These are phyloP conservation scores for Echinochloa phyllopogon DNA, from an alignment of 176 grass and related monocot genomes.

Conservation along the genomic window DNA sequence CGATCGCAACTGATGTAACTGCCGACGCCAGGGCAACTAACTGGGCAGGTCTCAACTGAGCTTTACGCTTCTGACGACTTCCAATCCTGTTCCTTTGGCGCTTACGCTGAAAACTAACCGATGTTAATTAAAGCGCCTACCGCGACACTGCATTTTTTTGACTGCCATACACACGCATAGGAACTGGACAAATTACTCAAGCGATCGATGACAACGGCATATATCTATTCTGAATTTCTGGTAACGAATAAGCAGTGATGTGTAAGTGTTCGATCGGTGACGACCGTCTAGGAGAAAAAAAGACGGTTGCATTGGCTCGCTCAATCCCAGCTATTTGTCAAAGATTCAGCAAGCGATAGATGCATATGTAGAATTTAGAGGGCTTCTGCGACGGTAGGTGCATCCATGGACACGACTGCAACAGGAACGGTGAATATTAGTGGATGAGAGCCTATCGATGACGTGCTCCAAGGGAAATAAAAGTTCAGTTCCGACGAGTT, in stretches of 20 bases:
- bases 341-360: neutral
- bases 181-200: no score
- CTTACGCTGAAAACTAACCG: neutral
- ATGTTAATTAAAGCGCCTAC: neutral
- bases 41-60: neutral
- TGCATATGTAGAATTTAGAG: neutral
- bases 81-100: no score
- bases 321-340: neutral
- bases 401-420: neutral
- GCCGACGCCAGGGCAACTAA: conserved; percentile 8
- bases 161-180: no score
- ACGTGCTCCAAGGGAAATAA: neutral
- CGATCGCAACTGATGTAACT: neutral
- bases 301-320: no score
- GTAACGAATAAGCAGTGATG: neutral
- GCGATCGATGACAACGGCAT: neutral
- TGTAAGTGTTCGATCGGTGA: no score
- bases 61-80: conserved; percentile 7
- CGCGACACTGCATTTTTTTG: neutral
- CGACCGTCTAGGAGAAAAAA: no score
- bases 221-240: neutral
- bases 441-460: no score
- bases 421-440: neutral
- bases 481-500: neutral
- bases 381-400: neutral